Conservation (phyloP, 345 rosid genomes). For the Boechera retrofracta region DNA sequence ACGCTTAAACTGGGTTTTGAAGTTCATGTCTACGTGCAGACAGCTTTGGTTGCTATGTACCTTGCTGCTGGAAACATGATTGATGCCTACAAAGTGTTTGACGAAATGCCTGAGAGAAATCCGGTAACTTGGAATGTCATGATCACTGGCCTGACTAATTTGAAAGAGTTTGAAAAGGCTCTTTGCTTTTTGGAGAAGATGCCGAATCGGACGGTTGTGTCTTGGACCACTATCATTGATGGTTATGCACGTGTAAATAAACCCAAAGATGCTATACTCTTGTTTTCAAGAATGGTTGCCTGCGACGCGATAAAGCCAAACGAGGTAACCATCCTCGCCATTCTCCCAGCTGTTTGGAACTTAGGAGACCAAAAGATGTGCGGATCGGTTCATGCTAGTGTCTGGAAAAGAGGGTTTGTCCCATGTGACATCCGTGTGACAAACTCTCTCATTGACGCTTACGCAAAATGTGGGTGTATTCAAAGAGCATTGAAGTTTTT, state of each 20-base stretch:
- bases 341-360: constrained; percentile 67
- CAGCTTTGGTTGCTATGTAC: constrained; percentile 64
- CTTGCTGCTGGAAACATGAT: constrained; percentile 36
- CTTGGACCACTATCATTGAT: constrained; percentile 87
- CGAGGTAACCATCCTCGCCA: constrained; percentile 69
- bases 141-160: constrained; percentile 70
- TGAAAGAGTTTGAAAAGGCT: constrained; percentile 67
- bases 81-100: constrained; percentile 58
- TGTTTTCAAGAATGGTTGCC: constrained; percentile 71
- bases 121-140: constrained; percentile 80
- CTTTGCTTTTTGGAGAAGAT: constrained; percentile 63
- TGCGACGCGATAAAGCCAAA: constrained; percentile 57
- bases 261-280: constrained; percentile 57
- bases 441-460: constrained; percentile 69
- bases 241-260: constrained; percentile 63
- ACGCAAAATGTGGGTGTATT: constrained; percentile 83
- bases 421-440: constrained; percentile 62
- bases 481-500: constrained; percentile 60
- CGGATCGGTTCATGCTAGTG: constrained; percentile 64
- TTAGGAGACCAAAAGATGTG: constrained; percentile 58
- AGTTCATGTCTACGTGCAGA: constrained; percentile 68
- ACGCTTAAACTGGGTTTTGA: constrained; percentile 67
- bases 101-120: constrained; percentile 71
- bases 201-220: constrained; percentile 67
- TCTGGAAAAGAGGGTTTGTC: constrained; percentile 60